Evolutionary conservation across 331 rosid species (phyloP).

Genomic region (Dryas integrifolia): DNA sequence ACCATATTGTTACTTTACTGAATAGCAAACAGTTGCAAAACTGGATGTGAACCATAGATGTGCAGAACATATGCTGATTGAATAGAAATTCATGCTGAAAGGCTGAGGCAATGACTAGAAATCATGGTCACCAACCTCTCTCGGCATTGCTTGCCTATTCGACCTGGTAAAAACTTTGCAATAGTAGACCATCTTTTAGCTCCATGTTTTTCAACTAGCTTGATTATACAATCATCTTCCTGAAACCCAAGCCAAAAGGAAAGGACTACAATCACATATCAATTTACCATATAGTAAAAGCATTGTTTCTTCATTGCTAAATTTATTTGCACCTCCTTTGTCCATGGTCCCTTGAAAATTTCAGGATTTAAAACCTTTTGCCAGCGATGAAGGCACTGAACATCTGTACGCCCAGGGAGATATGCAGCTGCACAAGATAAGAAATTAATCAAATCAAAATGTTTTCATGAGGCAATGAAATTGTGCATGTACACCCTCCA

Average conservation of each 20-base stretch:
- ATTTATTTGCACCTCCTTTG: slow-evolving; percentile 47
- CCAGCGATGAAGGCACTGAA: slow-evolving; percentile 63
- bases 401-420: slow-evolving; percentile 41
- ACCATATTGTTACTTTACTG: neutral
- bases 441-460: slow-evolving; percentile 1
- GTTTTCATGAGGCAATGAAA: neutral
- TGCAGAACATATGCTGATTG: neutral
- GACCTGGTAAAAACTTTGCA: slow-evolving; percentile 52
- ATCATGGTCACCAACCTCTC: slow-evolving; percentile 45
- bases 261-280: slow-evolving; percentile 19
- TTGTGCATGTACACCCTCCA: neutral
- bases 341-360: slow-evolving; percentile 59
- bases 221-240: slow-evolving; percentile 52
- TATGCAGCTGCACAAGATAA: slow-evolving; percentile 32
- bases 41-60: neutral
- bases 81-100: neutral
- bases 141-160: slow-evolving; percentile 73
- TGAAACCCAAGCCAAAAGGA: slow-evolving; percentile 19
- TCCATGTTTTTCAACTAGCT: slow-evolving; percentile 48
- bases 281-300: neutral
- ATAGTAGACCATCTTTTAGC: slow-evolving; percentile 54
- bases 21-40: neutral
- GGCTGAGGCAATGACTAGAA: neutral
- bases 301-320: neutral
- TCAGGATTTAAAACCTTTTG: slow-evolving; percentile 58